Conservation (phyloP, 495 filamentous ascomycete species). For the Podospora didyma region DNA sequence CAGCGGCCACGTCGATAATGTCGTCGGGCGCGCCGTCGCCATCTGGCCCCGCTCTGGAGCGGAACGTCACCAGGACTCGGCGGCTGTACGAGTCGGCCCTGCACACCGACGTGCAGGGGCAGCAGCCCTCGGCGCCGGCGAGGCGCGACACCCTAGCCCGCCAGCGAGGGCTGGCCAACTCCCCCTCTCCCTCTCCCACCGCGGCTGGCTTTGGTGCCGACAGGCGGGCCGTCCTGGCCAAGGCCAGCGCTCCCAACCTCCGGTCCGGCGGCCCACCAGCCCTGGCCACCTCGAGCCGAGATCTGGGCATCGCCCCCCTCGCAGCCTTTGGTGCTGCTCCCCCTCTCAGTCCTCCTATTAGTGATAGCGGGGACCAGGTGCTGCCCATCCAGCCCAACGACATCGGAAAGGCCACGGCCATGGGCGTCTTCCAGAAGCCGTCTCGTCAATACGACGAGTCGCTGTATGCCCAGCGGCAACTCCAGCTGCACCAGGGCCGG, state of each 20-base stretch:
- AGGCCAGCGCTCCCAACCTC: slow-evolving; percentile 46
- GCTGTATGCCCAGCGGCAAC: slow-evolving; percentile 76
- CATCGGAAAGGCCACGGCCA: slow-evolving; percentile 77
- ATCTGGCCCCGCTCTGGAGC: slow-evolving; percentile 37
- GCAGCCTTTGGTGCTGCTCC: slow-evolving; percentile 49
- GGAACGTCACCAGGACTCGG: slow-evolving; percentile 59
- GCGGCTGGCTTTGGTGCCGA: slow-evolving; percentile 27
- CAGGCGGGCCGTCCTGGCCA: slow-evolving; percentile 33
- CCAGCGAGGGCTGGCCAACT: too few species aligned
- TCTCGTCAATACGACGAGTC: slow-evolving; percentile 73
- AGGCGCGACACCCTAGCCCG: slow-evolving; percentile 71
- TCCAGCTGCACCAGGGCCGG: slow-evolving; percentile 69
- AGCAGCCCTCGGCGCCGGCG: slow-evolving; percentile 71
- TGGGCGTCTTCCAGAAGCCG: slow-evolving; percentile 81
- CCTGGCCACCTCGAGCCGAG: too few species aligned
- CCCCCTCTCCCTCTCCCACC: slow-evolving; percentile 29
- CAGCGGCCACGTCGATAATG: slow-evolving; percentile 87
- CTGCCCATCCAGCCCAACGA: slow-evolving; percentile 71
- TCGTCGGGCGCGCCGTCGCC: slow-evolving; percentile 56
- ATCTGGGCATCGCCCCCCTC: too few species aligned
- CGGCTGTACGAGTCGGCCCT: slow-evolving; percentile 84
- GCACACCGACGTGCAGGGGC: slow-evolving; percentile 73
- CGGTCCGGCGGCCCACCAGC: slow-evolving; percentile 38
- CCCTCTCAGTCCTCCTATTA: slow-evolving; percentile 70
- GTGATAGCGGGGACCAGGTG: slow-evolving; percentile 60